Evolutionary conservation across 208 protist species (phyloP).

Genomic region (Leishmania guyanensis): DNA sequence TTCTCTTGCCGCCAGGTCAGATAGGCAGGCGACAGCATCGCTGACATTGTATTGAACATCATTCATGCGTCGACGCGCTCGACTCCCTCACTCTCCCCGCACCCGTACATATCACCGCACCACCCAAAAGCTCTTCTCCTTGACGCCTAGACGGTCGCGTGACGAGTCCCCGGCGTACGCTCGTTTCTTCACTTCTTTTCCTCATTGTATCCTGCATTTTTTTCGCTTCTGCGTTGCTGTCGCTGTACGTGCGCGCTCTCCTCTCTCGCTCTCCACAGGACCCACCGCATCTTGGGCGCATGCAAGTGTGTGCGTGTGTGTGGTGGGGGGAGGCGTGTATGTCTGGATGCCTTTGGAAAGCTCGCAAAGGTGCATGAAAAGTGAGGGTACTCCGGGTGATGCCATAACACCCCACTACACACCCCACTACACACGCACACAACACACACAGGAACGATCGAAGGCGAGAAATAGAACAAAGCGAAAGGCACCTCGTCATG

Average conservation of each 20-base stretch:
- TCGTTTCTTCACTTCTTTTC: background rate
- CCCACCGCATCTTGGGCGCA: background rate
- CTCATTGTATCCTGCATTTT: background rate
- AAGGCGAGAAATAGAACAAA: background rate
- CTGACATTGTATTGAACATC: background rate
- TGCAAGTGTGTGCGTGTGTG: background rate
- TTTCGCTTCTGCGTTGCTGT: background rate
- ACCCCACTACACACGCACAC: background rate
- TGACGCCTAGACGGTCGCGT: background rate
- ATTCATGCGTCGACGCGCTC: background rate
- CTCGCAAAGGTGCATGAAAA: background rate
- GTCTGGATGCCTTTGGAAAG: background rate
- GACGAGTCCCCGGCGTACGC: background rate
- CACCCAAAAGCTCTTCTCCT: background rate
- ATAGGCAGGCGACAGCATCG: too few species aligned
- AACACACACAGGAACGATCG: background rate
- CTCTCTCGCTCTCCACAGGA: background rate
- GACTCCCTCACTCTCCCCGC: background rate
- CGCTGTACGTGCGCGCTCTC: background rate
- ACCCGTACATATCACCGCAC: background rate
- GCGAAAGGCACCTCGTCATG: constrained; percentile 25
- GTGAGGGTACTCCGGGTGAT: background rate
- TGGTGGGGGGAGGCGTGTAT: too few species aligned
- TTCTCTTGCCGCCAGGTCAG: background rate
- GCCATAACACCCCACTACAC: background rate